phyloP scores from a whole-genome alignment of 768 basidiomycete species.

The Inosperma sp. region DNA sequence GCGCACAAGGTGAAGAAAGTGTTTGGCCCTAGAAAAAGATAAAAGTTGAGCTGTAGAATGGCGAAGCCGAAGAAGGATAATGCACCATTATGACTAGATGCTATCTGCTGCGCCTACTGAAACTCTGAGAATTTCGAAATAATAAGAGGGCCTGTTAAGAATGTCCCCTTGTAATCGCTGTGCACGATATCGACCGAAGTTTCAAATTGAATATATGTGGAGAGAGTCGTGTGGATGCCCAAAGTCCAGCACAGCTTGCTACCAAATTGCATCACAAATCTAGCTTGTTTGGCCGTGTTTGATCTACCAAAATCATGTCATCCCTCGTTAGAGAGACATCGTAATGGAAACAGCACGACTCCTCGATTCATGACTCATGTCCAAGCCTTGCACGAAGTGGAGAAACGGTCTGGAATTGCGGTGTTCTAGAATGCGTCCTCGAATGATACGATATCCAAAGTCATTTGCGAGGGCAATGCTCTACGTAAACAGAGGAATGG shows the following conservation, averaged over 20 bases:
- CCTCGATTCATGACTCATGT: no score
- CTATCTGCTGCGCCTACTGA: no score
- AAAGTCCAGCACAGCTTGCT: slow-evolving; percentile 25
- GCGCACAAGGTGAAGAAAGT: slow-evolving; percentile 72
- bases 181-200: not conserved
- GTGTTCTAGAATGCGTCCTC: no score
- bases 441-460: no score
- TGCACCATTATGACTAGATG: slow-evolving; percentile 31
- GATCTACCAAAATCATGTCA: slow-evolving; percentile 1
- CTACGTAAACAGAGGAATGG: no score
- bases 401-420: no score
- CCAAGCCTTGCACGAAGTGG: no score
- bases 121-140: not conserved
- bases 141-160: not conserved
- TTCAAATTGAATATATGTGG: not conserved
- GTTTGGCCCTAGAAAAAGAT: slow-evolving; percentile 68
- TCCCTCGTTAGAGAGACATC: not conserved
- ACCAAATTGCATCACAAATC: slow-evolving; percentile 21
- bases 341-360: not conserved
- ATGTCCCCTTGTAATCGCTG: not conserved
- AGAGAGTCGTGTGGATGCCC: slow-evolving; percentile 32
- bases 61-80: slow-evolving; percentile 10
- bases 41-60: slow-evolving; percentile 12
- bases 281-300: slow-evolving; percentile 32
- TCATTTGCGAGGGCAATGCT: no score